Conservation (phyloP, 2,329 filamentous ascomycete genomes). For the Claviceps fusiformis region DNA sequence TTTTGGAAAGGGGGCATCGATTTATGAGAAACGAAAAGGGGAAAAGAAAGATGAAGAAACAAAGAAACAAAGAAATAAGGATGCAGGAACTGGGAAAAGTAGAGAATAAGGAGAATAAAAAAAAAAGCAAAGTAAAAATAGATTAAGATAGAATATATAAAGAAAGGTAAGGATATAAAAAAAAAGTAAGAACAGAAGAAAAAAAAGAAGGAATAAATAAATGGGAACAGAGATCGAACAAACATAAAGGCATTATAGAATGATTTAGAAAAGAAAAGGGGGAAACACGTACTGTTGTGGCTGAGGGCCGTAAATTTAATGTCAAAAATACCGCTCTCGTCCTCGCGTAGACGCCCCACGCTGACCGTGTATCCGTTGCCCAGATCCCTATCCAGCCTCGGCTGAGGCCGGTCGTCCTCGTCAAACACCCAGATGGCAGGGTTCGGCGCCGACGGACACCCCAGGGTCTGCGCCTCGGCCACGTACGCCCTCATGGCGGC, state of each 20-base stretch:
- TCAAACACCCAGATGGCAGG: slow-evolving; percentile 81
- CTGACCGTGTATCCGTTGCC: slow-evolving; percentile 80
- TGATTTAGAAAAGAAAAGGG: too few species aligned
- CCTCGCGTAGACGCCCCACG: slow-evolving; percentile 74
- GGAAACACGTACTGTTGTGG: slow-evolving; percentile 47
- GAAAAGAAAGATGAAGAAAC: neutral
- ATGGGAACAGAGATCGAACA: slow-evolving; percentile 5
- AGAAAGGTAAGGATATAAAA: too few species aligned
- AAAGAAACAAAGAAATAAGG: neutral
- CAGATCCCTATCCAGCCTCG: slow-evolving; percentile 75
- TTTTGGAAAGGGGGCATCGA: neutral
- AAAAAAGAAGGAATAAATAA: too few species aligned
- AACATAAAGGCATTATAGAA: too few species aligned
- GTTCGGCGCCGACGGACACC: slow-evolving; percentile 74
- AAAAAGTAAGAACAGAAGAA: neutral
- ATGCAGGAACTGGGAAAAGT: neutral
- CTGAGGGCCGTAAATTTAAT: slow-evolving; percentile 89
- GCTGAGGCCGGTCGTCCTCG: slow-evolving; percentile 80
- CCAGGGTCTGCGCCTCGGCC: slow-evolving; percentile 67
- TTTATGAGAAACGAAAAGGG: neutral
- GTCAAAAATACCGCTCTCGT: slow-evolving; percentile 81
- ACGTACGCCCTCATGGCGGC: slow-evolving; percentile 68
- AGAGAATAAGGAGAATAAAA: too few species aligned
- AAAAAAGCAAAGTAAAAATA: too few species aligned
- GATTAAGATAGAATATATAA: too few species aligned